Base-by-base conservation (phyloP, 768 basidiomycete species). In the Tylopilus sp. region DNA sequence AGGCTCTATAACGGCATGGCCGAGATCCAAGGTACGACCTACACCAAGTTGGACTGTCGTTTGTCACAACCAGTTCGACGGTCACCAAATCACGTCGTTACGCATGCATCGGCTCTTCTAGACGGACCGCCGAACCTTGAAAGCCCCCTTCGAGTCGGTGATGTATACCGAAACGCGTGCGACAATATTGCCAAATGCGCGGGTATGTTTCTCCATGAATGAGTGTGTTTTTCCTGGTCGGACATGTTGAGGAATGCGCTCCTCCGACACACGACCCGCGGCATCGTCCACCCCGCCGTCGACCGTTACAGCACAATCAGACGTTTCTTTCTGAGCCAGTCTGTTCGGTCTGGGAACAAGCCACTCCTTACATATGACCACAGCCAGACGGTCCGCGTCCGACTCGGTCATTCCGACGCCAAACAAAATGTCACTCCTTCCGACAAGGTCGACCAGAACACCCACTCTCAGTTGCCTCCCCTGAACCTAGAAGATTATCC, bases 401-500 rank as follows among this genome's bases (percentile, higher is more conserved):
- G 62, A 8, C 53, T 58, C 28, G 57, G 45, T 37, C 66, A 63
- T 36, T 50, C 60, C 19, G 58, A 62, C 24, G 6, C 44, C 21
- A 58, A 53, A 19, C 53, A 61, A 30, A 49, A 45, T 19, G 2
- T 13, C 4, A 29, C 45, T 22, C 13, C 42, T 43, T 46, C 56
- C 16, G 55, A 57, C n/a, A 48, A 56, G 16, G 31, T 34, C 19
- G 34, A 50, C 11, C 50, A 30, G 55, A 64, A 59, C 40, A 43
- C 22, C 24, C 47, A 45, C n/a, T 26, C 48, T 2, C 50, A 66
- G 19, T 44, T 65, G 29, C 66, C 67, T 14, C 70, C 72, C n/a
- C 56, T 69, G 25, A 73, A 76, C 57, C 68, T 80, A 33, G 83
- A 90, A 47, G 80, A 88, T 61, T 93, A 93, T 64, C 82, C 92